Evolutionary conservation across 2,329 filamentous ascomycete species (phyloP).

Genomic region (Lasiodiplodia gonubiensis): DNA sequence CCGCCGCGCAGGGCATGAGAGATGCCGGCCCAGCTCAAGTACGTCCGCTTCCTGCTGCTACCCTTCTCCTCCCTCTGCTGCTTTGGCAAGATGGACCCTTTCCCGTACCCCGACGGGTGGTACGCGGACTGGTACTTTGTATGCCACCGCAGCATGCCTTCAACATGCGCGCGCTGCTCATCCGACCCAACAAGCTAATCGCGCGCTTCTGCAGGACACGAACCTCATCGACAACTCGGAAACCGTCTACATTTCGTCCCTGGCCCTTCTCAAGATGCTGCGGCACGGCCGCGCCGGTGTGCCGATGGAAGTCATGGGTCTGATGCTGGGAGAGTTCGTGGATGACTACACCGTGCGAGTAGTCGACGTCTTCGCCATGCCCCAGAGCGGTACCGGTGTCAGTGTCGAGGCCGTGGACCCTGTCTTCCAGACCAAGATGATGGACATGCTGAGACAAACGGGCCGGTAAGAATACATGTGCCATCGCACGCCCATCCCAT

Average conservation of each 20-base stretch:
- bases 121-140: conserved; percentile 29
- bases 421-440: conserved; percentile 99
- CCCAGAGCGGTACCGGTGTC: conserved; percentile 96
- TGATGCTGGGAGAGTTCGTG: conserved; percentile 98
- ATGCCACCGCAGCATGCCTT: conserved; percentile 16
- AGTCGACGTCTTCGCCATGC: conserved; percentile 99
- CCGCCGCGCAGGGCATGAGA: conserved; percentile 69
- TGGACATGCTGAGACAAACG: conserved; percentile 99
- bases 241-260: conserved; percentile 98
- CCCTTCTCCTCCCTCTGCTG: conserved; percentile 18
- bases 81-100: conserved; percentile 11
- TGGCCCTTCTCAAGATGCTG: conserved; percentile 97
- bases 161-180: conserved; percentile 7
- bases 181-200: conserved; percentile 14
- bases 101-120: conserved; percentile 30
- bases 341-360: conserved; percentile 99
- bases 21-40: conserved; percentile 70
- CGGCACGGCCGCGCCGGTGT: conserved; percentile 96
- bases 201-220: conserved; percentile 69
- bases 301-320: conserved; percentile 99
- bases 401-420: conserved; percentile 98
- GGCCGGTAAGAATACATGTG: conserved; percentile 69
- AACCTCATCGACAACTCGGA: conserved; percentile 98
- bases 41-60: conserved; percentile 42
- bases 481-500: background rate